Percentiles rank a stretch among this genome's conserved stretches.
phyloP scores from a whole-genome alignment of 192 early-diverging fungal genomes.

The Geranomyces variabilis region DNA sequence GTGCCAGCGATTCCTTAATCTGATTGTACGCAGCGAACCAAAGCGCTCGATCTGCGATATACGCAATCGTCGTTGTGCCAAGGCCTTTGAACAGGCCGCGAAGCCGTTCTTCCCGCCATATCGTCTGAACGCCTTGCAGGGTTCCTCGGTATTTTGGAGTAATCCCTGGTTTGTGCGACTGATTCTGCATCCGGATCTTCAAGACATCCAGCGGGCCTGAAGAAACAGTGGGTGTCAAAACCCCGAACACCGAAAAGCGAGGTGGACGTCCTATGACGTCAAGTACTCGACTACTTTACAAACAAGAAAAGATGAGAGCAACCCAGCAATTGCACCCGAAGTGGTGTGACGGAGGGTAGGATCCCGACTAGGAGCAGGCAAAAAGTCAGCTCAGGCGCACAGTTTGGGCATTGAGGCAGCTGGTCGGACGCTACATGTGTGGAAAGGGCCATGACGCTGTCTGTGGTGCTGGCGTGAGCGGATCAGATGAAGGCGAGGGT shows the following conservation, averaged over 20 bases:
- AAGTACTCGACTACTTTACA: constrained; percentile 18
- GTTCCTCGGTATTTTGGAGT: constrained; percentile 63
- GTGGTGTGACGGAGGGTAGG: constrained; percentile 74
- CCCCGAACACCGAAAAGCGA: no score
- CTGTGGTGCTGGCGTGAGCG: no score
- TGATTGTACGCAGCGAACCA: constrained; percentile 91
- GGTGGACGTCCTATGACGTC: no score
- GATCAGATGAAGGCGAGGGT: no score
- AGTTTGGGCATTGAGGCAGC: no score
- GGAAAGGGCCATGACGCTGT: no score
- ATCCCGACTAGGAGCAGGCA: constrained; percentile 23
- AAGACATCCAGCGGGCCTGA: constrained; percentile 87
- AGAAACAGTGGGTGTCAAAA: no score
- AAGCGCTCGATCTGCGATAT: constrained; percentile 88
- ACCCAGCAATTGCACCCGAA: constrained; percentile 78
- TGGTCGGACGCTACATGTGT: no score
- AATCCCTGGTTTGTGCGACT: constrained; percentile 43
- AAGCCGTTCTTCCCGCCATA: constrained; percentile 80
- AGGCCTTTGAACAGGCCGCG: constrained; percentile 90
- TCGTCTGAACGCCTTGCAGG: constrained; percentile 66
- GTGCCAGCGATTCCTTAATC: constrained; percentile 58
- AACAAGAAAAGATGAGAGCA: constrained; percentile 27
- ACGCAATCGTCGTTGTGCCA: constrained; percentile 83
- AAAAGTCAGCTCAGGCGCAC: no score
- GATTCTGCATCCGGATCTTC: constrained; percentile 93